These are phyloP conservation scores for Daldinia sp. DNA, from an alignment of 2,329 filamentous ascomycete genomes.

Conservation along the genomic window DNA sequence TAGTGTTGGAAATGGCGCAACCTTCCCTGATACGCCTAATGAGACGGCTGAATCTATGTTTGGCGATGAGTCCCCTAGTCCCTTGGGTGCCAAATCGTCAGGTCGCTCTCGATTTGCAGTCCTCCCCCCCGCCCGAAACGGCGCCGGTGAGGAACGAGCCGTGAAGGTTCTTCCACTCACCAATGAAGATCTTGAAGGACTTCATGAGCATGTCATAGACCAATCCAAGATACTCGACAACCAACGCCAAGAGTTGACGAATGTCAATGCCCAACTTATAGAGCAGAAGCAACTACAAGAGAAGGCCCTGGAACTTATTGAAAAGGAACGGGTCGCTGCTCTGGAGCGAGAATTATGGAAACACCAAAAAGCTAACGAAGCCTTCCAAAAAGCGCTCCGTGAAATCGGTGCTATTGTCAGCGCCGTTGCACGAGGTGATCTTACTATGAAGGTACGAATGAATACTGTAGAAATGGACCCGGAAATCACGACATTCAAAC, in stretches of 20 bases:
- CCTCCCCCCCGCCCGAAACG: slow-evolving; percentile 51
- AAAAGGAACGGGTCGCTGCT: slow-evolving; percentile 85
- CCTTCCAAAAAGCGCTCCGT: slow-evolving; percentile 95
- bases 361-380: slow-evolving; percentile 97
- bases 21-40: slow-evolving; percentile 82
- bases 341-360: slow-evolving; percentile 95
- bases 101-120: slow-evolving; percentile 56
- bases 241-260: slow-evolving; percentile 85
- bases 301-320: slow-evolving; percentile 80
- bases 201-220: slow-evolving; percentile 90
- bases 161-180: slow-evolving; percentile 66
- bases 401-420: slow-evolving; percentile 99
- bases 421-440: slow-evolving; percentile 90
- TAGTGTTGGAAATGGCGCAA: slow-evolving; percentile 63
- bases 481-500: slow-evolving; percentile 97
- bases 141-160: slow-evolving; percentile 46
- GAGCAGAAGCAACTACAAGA: slow-evolving; percentile 88
- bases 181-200: slow-evolving; percentile 83
- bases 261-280: slow-evolving; percentile 84
- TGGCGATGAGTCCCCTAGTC: slow-evolving; percentile 59
- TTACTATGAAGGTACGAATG: slow-evolving; percentile 96
- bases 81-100: slow-evolving; percentile 53
- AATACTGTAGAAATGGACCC: slow-evolving; percentile 97
- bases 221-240: slow-evolving; percentile 91
- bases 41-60: slow-evolving; percentile 74